Evolutionary conservation across 1,139 yeast genomes (phyloP).

Genomic region (Neolecta irregularis): DNA sequence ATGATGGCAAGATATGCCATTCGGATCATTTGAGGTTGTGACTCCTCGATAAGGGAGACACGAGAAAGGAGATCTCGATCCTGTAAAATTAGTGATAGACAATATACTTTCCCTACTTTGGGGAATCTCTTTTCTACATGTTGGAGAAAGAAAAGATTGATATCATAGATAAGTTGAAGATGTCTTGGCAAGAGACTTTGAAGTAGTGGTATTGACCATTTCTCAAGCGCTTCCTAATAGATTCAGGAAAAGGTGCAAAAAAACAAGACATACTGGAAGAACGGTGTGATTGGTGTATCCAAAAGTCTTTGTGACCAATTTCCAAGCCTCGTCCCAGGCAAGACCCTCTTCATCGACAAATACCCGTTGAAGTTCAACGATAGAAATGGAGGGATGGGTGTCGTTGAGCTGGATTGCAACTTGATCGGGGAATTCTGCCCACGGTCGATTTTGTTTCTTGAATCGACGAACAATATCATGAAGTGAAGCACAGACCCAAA

Average conservation of each 20-base stretch:
- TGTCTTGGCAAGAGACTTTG: slow-evolving; percentile 78
- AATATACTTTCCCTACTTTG: slow-evolving; percentile 13
- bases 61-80: slow-evolving; percentile 46
- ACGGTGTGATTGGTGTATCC: slow-evolving; percentile 94
- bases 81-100: background rate
- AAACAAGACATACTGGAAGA: slow-evolving; percentile 42
- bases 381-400: slow-evolving; percentile 86
- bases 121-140: slow-evolving; percentile 65
- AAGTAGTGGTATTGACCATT: slow-evolving; percentile 79
- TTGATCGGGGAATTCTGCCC: slow-evolving; percentile 72
- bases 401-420: slow-evolving; percentile 89
- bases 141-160: slow-evolving; percentile 67
- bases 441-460: slow-evolving; percentile 61
- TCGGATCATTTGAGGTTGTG: slow-evolving; percentile 62
- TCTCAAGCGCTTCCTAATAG: slow-evolving; percentile 48
- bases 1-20: slow-evolving; percentile 87
- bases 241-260: background rate
- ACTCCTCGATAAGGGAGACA: slow-evolving; percentile 78
- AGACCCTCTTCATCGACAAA: slow-evolving; percentile 70
- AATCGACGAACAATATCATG: slow-evolving; percentile 85
- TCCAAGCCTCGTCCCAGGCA: slow-evolving; percentile 77
- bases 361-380: slow-evolving; percentile 79
- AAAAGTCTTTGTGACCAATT: slow-evolving; percentile 61
- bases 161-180: slow-evolving; percentile 76
- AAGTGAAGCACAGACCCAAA: slow-evolving; percentile 91